Percentiles rank a stretch among this genome's conserved stretches.
These are phyloP conservation scores for Globisporangium cystogenes DNA, from an alignment of 352 stramenopile genomes.

Conservation along the genomic window DNA sequence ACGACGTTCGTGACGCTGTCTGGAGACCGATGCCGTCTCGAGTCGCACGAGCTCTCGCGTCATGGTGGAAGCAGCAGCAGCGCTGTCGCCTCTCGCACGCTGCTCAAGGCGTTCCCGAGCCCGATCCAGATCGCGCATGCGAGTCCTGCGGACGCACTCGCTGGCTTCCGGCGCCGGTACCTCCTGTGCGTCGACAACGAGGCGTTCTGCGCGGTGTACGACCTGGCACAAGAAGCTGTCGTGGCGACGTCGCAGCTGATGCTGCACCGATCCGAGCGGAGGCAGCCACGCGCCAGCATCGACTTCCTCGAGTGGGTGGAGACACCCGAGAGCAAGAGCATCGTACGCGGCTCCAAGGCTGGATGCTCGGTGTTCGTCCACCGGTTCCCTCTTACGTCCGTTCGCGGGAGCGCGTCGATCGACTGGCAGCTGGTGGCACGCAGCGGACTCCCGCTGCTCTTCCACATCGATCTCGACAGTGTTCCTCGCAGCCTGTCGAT, in stretches of 20 bases:
- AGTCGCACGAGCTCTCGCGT: conserved; percentile 2
- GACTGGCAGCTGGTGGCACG: conserved; percentile 38
- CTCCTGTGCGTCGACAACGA: conserved; percentile 33
- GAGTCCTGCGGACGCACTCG: background rate
- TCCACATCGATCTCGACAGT: conserved; percentile 19
- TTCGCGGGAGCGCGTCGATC: conserved; percentile 21
- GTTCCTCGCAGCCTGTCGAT: conserved; percentile 30
- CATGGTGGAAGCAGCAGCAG: background rate
- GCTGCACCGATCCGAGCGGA: conserved; percentile 7
- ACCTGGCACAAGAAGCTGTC: conserved; percentile 19
- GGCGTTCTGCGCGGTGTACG: conserved; percentile 38
- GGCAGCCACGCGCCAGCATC: background rate
- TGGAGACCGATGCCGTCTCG: conserved; percentile 2
- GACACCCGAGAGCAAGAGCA: conserved; percentile 6
- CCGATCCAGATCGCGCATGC: conserved; percentile 9
- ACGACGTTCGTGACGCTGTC: conserved; percentile 5
- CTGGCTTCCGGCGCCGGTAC: conserved; percentile 7
- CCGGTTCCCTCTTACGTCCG: conserved; percentile 29
- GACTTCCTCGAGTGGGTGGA: conserved; percentile 13
- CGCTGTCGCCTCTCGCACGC: background rate
- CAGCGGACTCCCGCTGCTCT: conserved; percentile 28
- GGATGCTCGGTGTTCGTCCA: conserved; percentile 32
- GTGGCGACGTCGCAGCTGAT: conserved; percentile 34
- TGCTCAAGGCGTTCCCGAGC: conserved; percentile 13
- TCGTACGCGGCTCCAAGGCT: conserved; percentile 22